phyloP scores from a whole-genome alignment of 23 red algal genomes.

The Cyanidiococcus yangmingshanensis region DNA sequence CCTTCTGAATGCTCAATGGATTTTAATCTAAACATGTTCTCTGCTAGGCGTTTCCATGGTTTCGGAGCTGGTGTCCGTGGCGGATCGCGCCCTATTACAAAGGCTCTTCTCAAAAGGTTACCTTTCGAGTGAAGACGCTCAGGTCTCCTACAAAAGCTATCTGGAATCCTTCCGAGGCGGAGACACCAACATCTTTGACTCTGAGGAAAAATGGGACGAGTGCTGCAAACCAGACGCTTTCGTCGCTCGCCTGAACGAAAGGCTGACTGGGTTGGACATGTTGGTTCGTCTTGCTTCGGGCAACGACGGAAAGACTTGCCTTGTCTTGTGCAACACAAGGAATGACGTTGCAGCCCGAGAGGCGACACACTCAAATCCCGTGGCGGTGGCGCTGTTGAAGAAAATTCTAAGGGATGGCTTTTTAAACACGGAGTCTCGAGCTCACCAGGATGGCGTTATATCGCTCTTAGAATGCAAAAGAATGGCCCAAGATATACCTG shows the following conservation, averaged over 20 bases:
- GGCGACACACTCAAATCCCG: not conserved
- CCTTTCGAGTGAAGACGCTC: not conserved
- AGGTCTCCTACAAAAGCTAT: not conserved
- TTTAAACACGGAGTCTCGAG: not conserved
- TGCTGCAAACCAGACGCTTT: not conserved
- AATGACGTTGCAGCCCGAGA: not conserved
- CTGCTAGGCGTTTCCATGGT: not conserved
- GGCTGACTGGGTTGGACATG: not conserved
- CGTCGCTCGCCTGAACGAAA: not conserved
- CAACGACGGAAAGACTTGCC: not conserved
- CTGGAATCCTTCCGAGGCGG: not conserved
- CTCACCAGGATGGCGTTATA: not conserved
- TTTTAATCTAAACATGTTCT: too few relatives aligned
- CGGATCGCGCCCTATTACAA: not conserved
- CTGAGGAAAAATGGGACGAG: not conserved
- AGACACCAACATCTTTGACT: not conserved
- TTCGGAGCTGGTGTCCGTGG: not conserved
- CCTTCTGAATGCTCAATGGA: too few relatives aligned
- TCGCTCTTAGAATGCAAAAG: not conserved
- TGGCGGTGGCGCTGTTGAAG: not conserved
- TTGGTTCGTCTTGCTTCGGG: not conserved
- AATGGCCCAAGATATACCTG: not conserved
- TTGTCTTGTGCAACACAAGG: not conserved
- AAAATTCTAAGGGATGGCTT: not conserved
- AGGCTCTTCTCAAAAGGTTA: not conserved